A percentile compares a stretch with the other conserved stretches of the same genome.
Conservation (phyloP, 2,329 filamentous ascomycete species). For the Fusarium annulatum region DNA sequence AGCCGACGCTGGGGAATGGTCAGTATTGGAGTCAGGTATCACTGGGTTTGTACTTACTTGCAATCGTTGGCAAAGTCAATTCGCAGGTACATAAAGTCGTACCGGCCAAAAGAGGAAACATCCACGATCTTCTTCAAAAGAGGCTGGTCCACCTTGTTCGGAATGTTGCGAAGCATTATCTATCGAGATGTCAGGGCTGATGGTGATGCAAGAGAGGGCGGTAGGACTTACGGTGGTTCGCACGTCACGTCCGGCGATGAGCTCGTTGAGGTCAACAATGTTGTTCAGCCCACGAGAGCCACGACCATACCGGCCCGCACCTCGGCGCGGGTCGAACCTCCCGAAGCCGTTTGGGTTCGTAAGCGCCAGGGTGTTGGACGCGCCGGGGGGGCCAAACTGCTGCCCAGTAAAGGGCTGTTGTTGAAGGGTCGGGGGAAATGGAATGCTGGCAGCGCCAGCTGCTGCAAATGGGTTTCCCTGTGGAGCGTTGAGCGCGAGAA, state of each 20-base stretch:
- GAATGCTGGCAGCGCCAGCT: constrained; percentile 8
- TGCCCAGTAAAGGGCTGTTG: constrained; percentile 39
- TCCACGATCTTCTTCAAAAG: constrained; percentile 85
- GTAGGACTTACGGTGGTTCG: constrained; percentile 73
- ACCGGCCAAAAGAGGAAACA: constrained; percentile 80
- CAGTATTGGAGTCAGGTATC: constrained; percentile 38
- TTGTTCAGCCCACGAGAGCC: constrained; percentile 56
- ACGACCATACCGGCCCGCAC: neutral
- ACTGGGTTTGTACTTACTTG: constrained; percentile 68
- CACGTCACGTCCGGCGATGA: constrained; percentile 72
- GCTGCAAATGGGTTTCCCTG: constrained; percentile 5
- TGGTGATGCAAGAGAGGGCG: neutral
- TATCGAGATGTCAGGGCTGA: constrained; percentile 47
- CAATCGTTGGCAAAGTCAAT: constrained; percentile 89
- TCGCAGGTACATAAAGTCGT: constrained; percentile 94
- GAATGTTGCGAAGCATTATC: constrained; percentile 96
- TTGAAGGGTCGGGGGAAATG: constrained; percentile 5
- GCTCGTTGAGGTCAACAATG: constrained; percentile 60
- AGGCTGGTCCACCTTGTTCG: constrained; percentile 84
- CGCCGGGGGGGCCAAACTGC: neutral
- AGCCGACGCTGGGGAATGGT: constrained; percentile 77
- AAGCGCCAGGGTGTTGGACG: too few relatives aligned
- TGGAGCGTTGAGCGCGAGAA: constrained; percentile 46
- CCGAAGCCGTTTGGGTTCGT: neutral
- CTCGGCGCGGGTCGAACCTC: constrained; percentile 39